Base-by-base conservation (phyloP, 1,284 basidiomycete genomes). In the Apiotrichum montevideense region DNA sequence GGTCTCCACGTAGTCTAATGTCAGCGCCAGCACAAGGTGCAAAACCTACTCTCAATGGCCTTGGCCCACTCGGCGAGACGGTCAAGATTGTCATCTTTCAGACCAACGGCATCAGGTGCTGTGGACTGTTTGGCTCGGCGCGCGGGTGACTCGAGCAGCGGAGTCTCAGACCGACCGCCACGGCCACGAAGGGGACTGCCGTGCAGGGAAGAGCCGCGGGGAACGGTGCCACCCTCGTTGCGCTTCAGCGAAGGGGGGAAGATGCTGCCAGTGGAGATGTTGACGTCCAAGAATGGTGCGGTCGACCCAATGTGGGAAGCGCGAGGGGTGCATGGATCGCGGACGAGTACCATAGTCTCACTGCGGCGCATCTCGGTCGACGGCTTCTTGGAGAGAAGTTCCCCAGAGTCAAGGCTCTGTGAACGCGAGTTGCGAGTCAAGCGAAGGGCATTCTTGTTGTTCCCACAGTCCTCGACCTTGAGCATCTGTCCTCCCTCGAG, bases 51-150 rank as follows among this genome's bases (percentile, higher is more conserved):
- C 52, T 77, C 74, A 45, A 76, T 68, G 46, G 61, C 59, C 58
- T 75, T 74, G 44, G 75, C 74, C 71, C 73, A 73, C 37, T 52
- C 58, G 2, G 74, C 65, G 42, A 76, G 69, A 49, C 71, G 68
- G 56, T 74, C 70, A 35, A 74, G 65, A 33, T 69, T 62, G 33
- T 56, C 63, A 14, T 51, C 50, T 15, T 42, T 51, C 9, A n/a
- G 50, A 9, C 50, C 40, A 6, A 51, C 41, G n/a, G 41, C 41
- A 21, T 35, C 33, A 2, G 62, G 62, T 0, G 56, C 62, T 6
- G 62, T 60, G 0, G 53, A 56, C 50, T 63, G 56, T 43, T 63
- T 63, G 42, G 57, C 57, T 29, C 33, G 32, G 15, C 54, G 47
- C 3, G 33, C 35, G 8, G 52, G 50, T 6, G 46, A 53, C 11